These are phyloP conservation scores for Oryza glumipatula DNA, from an alignment of 176 grass and related monocot species.

Conservation along the genomic window DNA sequence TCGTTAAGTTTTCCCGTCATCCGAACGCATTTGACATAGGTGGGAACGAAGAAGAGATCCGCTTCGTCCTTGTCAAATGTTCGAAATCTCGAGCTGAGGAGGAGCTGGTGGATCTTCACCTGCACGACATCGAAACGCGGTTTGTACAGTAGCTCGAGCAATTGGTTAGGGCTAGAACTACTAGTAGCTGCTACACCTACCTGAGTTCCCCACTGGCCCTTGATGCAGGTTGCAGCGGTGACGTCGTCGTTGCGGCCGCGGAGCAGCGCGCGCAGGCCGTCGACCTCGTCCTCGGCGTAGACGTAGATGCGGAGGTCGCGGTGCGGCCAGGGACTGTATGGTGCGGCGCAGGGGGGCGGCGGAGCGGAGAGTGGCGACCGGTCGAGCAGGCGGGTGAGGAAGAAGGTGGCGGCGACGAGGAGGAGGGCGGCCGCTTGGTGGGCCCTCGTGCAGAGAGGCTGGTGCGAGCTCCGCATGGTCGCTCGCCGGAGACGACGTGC, in stretches of 20 bases:
- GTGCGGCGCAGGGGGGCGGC: background rate
- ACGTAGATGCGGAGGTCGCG: conserved; percentile 74
- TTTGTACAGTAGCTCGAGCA: background rate
- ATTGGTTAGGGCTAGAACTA: background rate
- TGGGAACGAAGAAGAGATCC: conserved; percentile 88
- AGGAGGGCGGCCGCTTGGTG: conserved; percentile 68
- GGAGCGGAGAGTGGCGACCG: conserved; percentile 40
- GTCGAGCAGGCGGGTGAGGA: conserved; percentile 76
- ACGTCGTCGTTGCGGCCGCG: conserved; percentile 61
- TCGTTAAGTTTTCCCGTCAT: conserved; percentile 76
- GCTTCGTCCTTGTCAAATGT: conserved; percentile 78
- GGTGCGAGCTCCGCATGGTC: conserved; percentile 24
- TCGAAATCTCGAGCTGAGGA: conserved; percentile 84
- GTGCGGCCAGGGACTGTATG: conserved; percentile 22
- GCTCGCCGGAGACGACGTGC: background rate
- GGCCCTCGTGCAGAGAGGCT: conserved; percentile 46
- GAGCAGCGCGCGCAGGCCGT: conserved; percentile 72
- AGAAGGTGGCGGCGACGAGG: conserved; percentile 68
- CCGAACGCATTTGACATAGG: conserved; percentile 94
- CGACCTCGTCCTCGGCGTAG: conserved; percentile 76
- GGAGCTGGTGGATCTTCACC: conserved; percentile 90
- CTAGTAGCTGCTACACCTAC: conserved; percentile 27
- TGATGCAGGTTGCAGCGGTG: conserved; percentile 67
- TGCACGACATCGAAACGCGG: conserved; percentile 8
- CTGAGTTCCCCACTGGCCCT: conserved; percentile 98